Conservation (phyloP, 345 rosid species). For the Barbarea vulgaris region DNA sequence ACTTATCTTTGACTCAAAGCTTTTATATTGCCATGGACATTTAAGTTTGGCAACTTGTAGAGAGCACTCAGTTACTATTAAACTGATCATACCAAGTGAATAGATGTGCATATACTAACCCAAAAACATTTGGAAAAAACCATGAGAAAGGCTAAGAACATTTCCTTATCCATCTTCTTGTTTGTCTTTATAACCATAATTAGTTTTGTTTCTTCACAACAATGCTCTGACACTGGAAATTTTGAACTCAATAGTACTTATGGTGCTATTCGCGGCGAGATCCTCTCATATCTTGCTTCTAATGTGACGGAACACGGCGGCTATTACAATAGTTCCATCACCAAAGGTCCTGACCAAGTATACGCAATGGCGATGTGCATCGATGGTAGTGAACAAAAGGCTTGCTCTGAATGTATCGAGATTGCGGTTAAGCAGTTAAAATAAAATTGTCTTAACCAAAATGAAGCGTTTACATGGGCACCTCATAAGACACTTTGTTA, state of each 20-base stretch:
- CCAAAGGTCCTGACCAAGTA: conserved; percentile 2
- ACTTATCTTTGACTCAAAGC: neutral
- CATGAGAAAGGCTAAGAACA: no score
- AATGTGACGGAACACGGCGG: neutral
- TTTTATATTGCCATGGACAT: neutral
- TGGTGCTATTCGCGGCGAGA: neutral
- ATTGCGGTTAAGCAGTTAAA: neutral
- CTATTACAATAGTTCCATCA: conserved; percentile 10
- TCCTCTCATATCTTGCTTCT: conserved; percentile 1
- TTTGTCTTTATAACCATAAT: neutral
- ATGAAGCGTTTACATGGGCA: conserved; percentile 23
- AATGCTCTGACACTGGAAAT: neutral
- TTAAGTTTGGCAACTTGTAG: no score
- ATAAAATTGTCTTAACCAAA: conserved; percentile 32
- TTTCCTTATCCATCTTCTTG: neutral
- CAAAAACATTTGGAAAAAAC: neutral
- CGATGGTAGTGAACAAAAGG: neutral
- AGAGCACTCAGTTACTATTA: no score
- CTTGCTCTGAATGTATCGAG: conserved; percentile 17
- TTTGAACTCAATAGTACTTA: conserved; percentile 5
- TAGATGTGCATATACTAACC: conserved; percentile 34
- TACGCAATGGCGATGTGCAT: conserved; percentile 31
- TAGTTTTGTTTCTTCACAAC: neutral
- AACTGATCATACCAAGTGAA: neutral
- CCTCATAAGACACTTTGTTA: conserved; percentile 8